Conservation (phyloP, 2,329 filamentous ascomycete genomes). For the Xylaria multiplex region DNA sequence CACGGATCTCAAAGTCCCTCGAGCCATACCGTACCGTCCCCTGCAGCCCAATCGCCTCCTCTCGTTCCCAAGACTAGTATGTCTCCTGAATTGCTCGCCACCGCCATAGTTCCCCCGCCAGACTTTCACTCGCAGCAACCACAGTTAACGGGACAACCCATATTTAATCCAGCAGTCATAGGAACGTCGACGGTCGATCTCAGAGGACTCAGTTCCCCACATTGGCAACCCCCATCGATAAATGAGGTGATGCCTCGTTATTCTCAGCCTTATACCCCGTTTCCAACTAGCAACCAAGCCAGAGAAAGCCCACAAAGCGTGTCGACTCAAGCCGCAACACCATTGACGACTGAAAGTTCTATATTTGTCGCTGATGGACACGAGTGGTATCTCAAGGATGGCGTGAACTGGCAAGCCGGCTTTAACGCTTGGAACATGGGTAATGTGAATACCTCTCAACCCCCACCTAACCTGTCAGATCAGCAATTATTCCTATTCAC, state of each 20-base stretch:
- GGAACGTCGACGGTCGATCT: conserved; percentile 40
- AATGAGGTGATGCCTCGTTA: conserved; percentile 46
- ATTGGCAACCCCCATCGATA: conserved; percentile 44
- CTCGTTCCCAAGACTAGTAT: conserved; percentile 42
- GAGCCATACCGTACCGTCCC: conserved; percentile 49
- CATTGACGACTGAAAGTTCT: conserved; percentile 47
- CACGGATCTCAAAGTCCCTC: conserved; percentile 51
- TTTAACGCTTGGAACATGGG: conserved; percentile 64
- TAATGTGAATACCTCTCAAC: conserved; percentile 32
- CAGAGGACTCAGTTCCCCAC: conserved; percentile 36
- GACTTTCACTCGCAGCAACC: conserved; percentile 41
- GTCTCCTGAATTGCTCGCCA: conserved; percentile 46
- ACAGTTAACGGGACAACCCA: conserved; percentile 34
- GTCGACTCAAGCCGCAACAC: conserved; percentile 35
- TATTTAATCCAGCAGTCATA: conserved; percentile 39
- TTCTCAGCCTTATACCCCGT: conserved; percentile 43
- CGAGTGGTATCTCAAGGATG: conserved; percentile 68
- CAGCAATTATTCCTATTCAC: conserved; percentile 48
- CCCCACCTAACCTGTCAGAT: conserved; percentile 47
- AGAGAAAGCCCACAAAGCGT: conserved; percentile 37
- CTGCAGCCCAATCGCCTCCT: conserved; percentile 44
- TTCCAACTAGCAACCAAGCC: conserved; percentile 36
- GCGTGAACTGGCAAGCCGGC: conserved; percentile 67
- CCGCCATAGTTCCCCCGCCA: conserved; percentile 40
- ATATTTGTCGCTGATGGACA: conserved; percentile 60